Evolutionary conservation across 2,329 filamentous ascomycete genomes (phyloP), one percentile per base, ranked within the genome.

Genomic region (Penicillium polonicum): DNA sequence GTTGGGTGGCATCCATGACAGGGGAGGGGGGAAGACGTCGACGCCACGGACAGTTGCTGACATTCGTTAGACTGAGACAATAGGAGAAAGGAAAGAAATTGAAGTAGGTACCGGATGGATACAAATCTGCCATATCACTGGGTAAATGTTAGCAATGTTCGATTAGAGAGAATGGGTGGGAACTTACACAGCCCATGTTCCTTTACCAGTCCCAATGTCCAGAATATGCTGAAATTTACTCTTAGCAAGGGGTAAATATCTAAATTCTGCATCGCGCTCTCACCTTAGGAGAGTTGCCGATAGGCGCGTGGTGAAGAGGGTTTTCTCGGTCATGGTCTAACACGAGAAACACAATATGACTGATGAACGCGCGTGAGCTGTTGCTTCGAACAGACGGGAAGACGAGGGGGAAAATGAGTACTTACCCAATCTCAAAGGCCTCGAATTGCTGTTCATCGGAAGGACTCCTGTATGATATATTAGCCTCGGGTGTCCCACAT

Each of bases 1-100:
- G 53, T 70, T 70, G 7, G 68, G 67, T 21, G 67, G 65, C 52
- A 62, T 62, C 65, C 65, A 70, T 7, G 52, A 46, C 12, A 57
- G 53, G 0, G 62, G 62, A 19, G 62, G 62, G 1, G 60, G 62
- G 15, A 67, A 69, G 5, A 70, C 57, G 48, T 70, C 68, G 21
- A 70, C 65, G 7, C 61, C 61, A 12, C 60, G 61, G 33, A 64
- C 57, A 31, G 49, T 55, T 38, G 59, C 61, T 63, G 29, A 13
- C 2, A 1, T 4, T 9, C 17, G 45, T 62, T 45, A 62, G 58
- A n/a, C 4, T 15, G 9, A 4, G 4, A 36, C 0, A 41, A 33
- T 31, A 53, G 1, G 39, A 25, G 17, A 13, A 15, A 42, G 25
- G 5, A 23, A 29, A n/a, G 6, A 19, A 23, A 23, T 15, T 8